Conservation (phyloP, 768 basidiomycete genomes). For the Leccinum imitatum region DNA sequence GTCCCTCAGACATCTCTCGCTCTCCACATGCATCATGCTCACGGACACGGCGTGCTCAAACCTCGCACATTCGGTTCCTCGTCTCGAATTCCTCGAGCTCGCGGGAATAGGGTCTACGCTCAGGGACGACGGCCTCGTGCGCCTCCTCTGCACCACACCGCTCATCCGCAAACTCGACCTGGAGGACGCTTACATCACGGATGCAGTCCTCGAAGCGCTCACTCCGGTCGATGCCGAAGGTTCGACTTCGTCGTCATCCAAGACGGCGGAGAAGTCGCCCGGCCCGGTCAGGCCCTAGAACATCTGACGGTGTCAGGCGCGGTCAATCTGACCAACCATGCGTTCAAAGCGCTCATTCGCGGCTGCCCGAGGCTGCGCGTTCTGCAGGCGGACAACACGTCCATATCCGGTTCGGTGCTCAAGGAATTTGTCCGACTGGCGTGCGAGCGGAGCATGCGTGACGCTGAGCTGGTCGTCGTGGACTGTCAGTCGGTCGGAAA, state of each 20-base stretch:
- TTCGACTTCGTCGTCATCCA: conserved; percentile 16
- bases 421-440: conserved; percentile 64
- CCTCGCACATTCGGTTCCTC: conserved; percentile 67
- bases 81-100: conserved; percentile 75
- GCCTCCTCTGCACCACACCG: conserved; percentile 67
- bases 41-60: conserved; percentile 79
- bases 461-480: conserved; percentile 64
- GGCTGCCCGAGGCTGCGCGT: conserved; percentile 59
- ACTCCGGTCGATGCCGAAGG: conserved; percentile 42
- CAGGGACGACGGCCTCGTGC: conserved; percentile 70
- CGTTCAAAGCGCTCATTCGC: conserved; percentile 64
- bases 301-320: conserved; percentile 72
- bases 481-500: conserved; percentile 77
- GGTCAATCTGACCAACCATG: conserved; percentile 59
- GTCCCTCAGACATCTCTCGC: conserved; percentile 64
- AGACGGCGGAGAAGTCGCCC: conserved; percentile 1
- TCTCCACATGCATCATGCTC: conserved; percentile 72
- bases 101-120: conserved; percentile 71
- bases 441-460: conserved; percentile 43
- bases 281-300: conserved; percentile 24
- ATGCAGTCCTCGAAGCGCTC: conserved; percentile 64
- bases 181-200: conserved; percentile 82
- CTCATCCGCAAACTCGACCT: conserved; percentile 75
- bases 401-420: conserved; percentile 58
- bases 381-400: conserved; percentile 80